These are phyloP conservation scores for Saposhnikovia divaricata DNA, from an alignment of 129 eudicot genomes.

Conservation along the genomic window DNA sequence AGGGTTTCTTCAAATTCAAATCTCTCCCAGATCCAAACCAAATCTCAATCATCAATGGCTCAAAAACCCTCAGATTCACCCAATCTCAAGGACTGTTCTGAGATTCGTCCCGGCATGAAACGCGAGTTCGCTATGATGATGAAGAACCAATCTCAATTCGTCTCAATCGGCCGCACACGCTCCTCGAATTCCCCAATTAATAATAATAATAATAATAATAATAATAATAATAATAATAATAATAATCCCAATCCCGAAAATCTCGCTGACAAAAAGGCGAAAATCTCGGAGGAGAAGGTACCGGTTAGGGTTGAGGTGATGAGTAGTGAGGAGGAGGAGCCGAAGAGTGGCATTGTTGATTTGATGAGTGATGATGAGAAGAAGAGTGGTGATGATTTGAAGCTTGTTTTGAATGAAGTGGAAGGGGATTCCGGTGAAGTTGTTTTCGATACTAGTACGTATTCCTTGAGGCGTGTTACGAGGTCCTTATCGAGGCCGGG, in stretches of 20 bases:
- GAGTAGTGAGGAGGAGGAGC: constrained; percentile 10
- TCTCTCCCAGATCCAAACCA: background rate
- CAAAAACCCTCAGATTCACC: constrained; percentile 2
- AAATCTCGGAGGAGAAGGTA: background rate
- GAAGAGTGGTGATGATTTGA: constrained; percentile 6
- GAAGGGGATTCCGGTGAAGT: constrained; percentile 11
- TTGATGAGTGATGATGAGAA: constrained; percentile 12
- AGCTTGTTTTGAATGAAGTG: background rate
- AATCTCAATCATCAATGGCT: background rate
- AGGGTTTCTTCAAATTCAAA: background rate
- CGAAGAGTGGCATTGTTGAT: constrained; percentile 15
- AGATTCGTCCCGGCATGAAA: constrained; percentile 33
- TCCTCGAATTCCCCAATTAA: constrained; percentile 13
- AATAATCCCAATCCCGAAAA: background rate
- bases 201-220: too few relatives aligned
- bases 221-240: too few relatives aligned
- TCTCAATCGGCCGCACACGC: constrained; percentile 21
- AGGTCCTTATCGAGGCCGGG: background rate
- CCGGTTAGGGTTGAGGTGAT: background rate
- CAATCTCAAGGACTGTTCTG: background rate
- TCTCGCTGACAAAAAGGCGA: background rate
- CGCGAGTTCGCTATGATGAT: constrained; percentile 33
- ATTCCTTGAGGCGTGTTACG: constrained; percentile 10
- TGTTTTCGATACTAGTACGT: background rate
- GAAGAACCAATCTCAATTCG: constrained; percentile 26